Evolutionary conservation across 305 asterid genomes (phyloP).

Genomic region (Solanum hybrid): DNA sequence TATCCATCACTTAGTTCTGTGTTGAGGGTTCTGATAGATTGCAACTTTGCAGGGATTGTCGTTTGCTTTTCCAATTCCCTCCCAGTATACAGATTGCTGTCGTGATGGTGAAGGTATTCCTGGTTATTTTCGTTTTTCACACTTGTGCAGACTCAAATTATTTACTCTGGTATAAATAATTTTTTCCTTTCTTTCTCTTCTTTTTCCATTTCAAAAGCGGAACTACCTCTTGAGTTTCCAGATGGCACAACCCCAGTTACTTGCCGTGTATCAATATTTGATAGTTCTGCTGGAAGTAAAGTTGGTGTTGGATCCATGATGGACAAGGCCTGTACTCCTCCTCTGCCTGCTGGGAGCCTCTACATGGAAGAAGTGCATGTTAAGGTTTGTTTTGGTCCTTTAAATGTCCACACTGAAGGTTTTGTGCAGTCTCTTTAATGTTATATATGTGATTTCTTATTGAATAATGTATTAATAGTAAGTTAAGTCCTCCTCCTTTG

Average conservation of each 20-base stretch:
- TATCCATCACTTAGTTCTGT: neutral
- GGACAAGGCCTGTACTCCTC: constrained; percentile 77
- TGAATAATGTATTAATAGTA: constrained; percentile 1
- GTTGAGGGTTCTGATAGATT: neutral
- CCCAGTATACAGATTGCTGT: constrained; percentile 73
- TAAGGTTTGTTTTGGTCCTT: constrained; percentile 36
- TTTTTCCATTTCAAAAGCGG: constrained; percentile 36
- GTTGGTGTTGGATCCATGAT: constrained; percentile 79
- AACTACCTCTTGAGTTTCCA: constrained; percentile 88
- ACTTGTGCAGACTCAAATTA: neutral
- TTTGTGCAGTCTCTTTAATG: neutral
- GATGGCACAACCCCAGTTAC: constrained; percentile 96
- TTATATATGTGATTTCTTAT: neutral
- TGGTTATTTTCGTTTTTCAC: neutral
- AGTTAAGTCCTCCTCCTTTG: neutral
- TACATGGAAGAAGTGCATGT: constrained; percentile 93
- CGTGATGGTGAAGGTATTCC: constrained; percentile 58
- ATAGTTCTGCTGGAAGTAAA: constrained; percentile 71
- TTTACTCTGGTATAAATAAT: constrained; percentile 1
- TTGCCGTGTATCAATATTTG: constrained; percentile 80
- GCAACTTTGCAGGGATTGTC: constrained; percentile 67
- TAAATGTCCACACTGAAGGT: neutral
- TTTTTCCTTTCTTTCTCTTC: neutral
- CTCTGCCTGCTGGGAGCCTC: constrained; percentile 67
- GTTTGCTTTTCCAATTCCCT: constrained; percentile 84